phyloP scores from a whole-genome alignment of 148 eudicot species.

The Suaeda aralocaspica region DNA sequence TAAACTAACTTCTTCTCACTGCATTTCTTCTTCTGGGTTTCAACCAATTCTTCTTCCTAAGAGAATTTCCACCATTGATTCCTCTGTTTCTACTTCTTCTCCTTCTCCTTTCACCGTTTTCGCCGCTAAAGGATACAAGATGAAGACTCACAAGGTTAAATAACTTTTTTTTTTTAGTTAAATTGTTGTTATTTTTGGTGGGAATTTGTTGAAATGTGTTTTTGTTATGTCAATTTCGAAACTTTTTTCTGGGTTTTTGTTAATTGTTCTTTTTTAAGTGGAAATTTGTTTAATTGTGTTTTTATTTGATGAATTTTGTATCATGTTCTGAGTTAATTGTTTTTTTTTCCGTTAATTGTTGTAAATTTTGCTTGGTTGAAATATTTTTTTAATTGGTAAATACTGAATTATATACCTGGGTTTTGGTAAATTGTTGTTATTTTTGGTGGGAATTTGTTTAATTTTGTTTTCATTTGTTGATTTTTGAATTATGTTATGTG shows the following conservation, averaged over 20 bases:
- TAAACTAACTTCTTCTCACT: constrained; percentile 41
- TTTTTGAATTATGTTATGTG: too few species aligned
- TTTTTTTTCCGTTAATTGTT: too few species aligned
- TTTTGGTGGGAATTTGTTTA: too few species aligned
- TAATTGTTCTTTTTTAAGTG: too few species aligned
- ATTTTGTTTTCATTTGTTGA: too few species aligned
- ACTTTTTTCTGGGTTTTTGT: too few species aligned
- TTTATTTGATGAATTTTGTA: background rate
- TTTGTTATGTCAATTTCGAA: background rate
- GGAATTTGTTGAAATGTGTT: background rate
- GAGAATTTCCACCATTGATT: constrained; percentile 12
- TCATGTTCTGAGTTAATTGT: too few species aligned
- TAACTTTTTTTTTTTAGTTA: background rate
- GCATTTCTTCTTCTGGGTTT: constrained; percentile 32
- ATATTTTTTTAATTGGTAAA: too few species aligned
- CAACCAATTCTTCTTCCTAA: constrained; percentile 32
- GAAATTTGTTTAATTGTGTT: background rate
- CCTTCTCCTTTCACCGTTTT: constrained; percentile 46
- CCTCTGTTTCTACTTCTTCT: constrained; percentile 20
- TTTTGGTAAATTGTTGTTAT: too few species aligned
- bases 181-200: too few species aligned
- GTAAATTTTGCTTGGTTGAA: too few species aligned
- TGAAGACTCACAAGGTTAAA: constrained; percentile 89
- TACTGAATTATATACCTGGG: too few species aligned
- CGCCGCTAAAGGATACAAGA: constrained; percentile 72